Percentiles rank a stretch among this genome's conserved stretches.
phyloP scores from a whole-genome alignment of 1,139 yeast genomes.

The Suhomyces atakaporum region DNA sequence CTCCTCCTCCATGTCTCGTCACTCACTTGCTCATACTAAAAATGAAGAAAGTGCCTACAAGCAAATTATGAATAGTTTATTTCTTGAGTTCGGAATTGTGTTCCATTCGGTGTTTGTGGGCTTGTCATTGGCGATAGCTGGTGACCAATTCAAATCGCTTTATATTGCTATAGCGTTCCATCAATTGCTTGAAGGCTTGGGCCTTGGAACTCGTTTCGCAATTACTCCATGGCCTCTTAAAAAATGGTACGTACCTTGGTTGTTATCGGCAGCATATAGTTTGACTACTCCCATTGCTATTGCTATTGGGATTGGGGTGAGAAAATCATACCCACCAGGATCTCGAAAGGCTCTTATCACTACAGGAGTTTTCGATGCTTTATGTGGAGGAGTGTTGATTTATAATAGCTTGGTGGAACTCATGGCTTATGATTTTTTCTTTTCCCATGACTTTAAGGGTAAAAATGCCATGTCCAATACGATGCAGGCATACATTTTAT shows the following conservation, averaged over 20 bases:
- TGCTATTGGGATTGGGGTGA: conserved; percentile 40
- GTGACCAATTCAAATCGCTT: conserved; percentile 37
- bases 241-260: conserved; percentile 36
- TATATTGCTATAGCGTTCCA: conserved; percentile 43
- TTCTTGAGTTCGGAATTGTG: conserved; percentile 42
- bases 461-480: conserved; percentile 20
- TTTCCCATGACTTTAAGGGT: conserved; percentile 29
- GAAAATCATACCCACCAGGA: conserved; percentile 36
- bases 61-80: conserved; percentile 28
- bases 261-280: conserved; percentile 32
- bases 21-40: not conserved
- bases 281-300: conserved; percentile 40
- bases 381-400: conserved; percentile 43
- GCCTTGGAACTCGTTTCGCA: conserved; percentile 44
- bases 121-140: conserved; percentile 41
- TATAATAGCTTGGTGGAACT: conserved; percentile 43
- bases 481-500: conserved; percentile 27
- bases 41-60: conserved; percentile 14
- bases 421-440: conserved; percentile 42
- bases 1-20: too few relatives aligned
- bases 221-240: conserved; percentile 36
- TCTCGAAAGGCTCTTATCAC: conserved; percentile 36
- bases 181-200: conserved; percentile 46
- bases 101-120: conserved; percentile 46
- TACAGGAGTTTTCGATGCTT: conserved; percentile 39